Percentiles rank a stretch among this genome's conserved stretches.
Conservation (phyloP, 352 stramenopile genomes). For the Hyaloperonospora arabidopsidis region DNA sequence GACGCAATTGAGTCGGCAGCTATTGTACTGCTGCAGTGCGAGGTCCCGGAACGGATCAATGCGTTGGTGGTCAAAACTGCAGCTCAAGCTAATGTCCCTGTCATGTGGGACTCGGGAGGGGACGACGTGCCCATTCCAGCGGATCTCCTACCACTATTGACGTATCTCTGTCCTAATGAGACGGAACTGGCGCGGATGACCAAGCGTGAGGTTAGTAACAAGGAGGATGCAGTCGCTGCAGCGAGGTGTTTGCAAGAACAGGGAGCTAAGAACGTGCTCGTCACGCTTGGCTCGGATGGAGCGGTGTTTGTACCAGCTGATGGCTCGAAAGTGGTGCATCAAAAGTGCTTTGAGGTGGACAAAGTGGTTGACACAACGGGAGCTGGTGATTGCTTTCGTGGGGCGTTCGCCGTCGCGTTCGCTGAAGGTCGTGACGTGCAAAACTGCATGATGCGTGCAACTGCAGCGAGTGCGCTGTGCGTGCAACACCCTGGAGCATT, state of each 20-base stretch:
- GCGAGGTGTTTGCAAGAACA: conserved; percentile 45
- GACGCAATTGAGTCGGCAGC: conserved; percentile 42
- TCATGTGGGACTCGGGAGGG: conserved; percentile 76
- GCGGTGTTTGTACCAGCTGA: conserved; percentile 54
- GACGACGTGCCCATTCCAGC: conserved; percentile 52
- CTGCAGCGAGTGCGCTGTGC: conserved; percentile 58
- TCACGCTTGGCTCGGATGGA: conserved; percentile 60
- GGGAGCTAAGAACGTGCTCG: conserved; percentile 47
- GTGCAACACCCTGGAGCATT: conserved; percentile 58
- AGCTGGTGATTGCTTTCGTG: conserved; percentile 72
- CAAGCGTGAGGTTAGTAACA: conserved; percentile 28
- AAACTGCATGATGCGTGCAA: conserved; percentile 45
- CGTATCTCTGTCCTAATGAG: conserved; percentile 71
- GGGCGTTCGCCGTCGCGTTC: conserved; percentile 54
- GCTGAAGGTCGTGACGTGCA: conserved; percentile 38
- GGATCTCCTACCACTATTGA: conserved; percentile 47
- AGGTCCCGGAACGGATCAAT: conserved; percentile 61
- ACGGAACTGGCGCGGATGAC: conserved; percentile 57
- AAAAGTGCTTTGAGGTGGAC: conserved; percentile 46
- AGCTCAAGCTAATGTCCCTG: conserved; percentile 34
- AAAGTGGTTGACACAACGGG: conserved; percentile 75
- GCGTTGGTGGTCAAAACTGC: conserved; percentile 41
- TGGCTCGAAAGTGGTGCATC: conserved; percentile 26
- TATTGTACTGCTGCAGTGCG: conserved; percentile 66
- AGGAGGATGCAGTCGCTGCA: conserved; percentile 43